Base-by-base conservation (phyloP, 2,329 filamentous ascomycete species). In the Hansfordia pulvinata region DNA sequence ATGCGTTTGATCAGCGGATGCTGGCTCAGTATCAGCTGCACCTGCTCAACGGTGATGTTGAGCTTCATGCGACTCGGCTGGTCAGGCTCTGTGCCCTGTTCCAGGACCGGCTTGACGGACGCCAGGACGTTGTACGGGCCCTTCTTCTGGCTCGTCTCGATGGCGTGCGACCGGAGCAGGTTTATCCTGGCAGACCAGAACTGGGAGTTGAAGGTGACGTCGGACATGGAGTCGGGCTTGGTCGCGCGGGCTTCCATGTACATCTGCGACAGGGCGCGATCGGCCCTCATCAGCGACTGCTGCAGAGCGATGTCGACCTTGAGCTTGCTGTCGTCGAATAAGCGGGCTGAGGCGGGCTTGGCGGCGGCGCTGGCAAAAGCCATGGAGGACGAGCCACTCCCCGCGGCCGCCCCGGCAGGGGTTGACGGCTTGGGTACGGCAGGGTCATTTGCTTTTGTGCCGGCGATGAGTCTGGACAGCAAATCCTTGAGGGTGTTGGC, bases 51-150 rank as follows among this genome's bases (percentile, higher is more conserved):
- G 38, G 75, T 90, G 35, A 98, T 77, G 43, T 81, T 86, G 40
- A 94, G 62, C 50, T 79, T 84, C 23, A 77, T 65, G 32, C 77
- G 73, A 35, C 77, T 77, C 12, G 44, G 39, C 22, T 45, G 38
- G 13, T 39, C 36, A 6, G 45, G 45, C 30, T 50, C 45, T 10
- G 36, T 34, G 17, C 34, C 43, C 13, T 37, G 36, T 38, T 83
- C 75, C 30, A 81, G 74, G 5, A 78, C 71, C 6, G 82, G 79
- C 47, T 92, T 93, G 40, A 96, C 75, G 11, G 81, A 80, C 0
- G 90, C 86, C 11, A 98, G 62, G 6, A 96, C 86, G 41, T 98
- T 96, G 55, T 94, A 94, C 4, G 84, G 75, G 5, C 88, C 90
- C 37, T 81, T 78, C 40, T 76, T 79, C 56, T 98, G 92, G 32